A percentile compares a stretch with the other conserved stretches of the same genome.
Conservation (phyloP, 441 rosid species). For the Croton setiger region DNA sequence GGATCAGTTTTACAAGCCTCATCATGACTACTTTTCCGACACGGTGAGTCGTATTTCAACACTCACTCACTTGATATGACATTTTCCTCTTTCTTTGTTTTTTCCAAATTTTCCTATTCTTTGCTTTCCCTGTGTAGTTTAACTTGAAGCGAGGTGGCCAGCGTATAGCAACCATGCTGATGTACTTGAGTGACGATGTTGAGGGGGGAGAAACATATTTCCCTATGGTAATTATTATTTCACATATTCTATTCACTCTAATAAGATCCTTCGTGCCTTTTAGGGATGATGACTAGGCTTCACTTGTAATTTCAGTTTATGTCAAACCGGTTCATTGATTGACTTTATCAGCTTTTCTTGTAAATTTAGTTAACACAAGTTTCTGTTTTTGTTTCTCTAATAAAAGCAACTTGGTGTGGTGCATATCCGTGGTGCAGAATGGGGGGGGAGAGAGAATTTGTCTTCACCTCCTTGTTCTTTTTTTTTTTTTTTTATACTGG, state of each 20-base stretch:
- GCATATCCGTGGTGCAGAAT: background rate
- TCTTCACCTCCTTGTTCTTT: background rate
- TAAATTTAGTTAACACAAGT: background rate
- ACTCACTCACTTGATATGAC: constrained; percentile 9
- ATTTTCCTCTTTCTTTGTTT: background rate
- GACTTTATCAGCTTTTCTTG: background rate
- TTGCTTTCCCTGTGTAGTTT: constrained; percentile 39
- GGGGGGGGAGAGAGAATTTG: background rate
- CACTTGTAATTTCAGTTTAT: background rate
- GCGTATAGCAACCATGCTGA: constrained; percentile 84
- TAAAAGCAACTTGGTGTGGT: background rate
- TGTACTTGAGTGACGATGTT: constrained; percentile 81
- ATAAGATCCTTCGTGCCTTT: background rate
- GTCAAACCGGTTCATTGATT: background rate
- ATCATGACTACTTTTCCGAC: constrained; percentile 90
- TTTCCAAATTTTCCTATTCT: background rate
- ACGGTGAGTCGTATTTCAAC: constrained; percentile 48
- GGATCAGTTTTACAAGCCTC: constrained; percentile 83
- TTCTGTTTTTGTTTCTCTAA: background rate
- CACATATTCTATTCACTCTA: background rate
- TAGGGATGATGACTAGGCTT: background rate
- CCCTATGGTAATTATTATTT: constrained; percentile 49
- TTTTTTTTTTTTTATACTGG: too few relatives aligned
- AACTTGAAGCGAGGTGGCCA: constrained; percentile 97
- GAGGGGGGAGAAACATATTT: constrained; percentile 99